Evolutionary conservation across 73 alveolate species (phyloP).

Genomic region (Stentor roeselii): DNA sequence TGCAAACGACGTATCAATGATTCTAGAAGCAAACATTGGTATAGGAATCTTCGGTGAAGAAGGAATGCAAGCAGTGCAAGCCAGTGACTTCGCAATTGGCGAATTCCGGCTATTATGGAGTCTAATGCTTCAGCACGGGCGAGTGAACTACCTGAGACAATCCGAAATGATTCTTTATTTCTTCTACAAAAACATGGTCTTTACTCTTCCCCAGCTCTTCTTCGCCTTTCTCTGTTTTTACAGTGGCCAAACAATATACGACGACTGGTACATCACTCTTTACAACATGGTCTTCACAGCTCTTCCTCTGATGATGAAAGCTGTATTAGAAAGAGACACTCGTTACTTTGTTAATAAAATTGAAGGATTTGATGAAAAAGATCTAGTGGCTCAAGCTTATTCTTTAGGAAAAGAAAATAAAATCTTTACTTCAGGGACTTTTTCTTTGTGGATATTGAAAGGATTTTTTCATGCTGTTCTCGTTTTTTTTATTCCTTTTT

Average conservation of each 20-base stretch:
- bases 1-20: conserved; percentile 99
- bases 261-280: conserved; percentile 88
- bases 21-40: conserved; percentile 96
- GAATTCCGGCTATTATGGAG: conserved; percentile 88
- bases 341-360: conserved; percentile 30
- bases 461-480: conserved; percentile 35
- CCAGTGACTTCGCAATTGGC: conserved; percentile 93
- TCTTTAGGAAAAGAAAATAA: conserved; percentile 38
- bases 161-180: conserved; percentile 88
- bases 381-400: conserved; percentile 33
- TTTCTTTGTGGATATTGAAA: conserved; percentile 34
- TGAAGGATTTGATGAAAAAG: conserved; percentile 23
- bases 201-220: conserved; percentile 86
- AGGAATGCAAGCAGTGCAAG: conserved; percentile 97
- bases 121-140: conserved; percentile 90
- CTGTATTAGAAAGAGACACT: conserved; percentile 91
- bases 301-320: conserved; percentile 82
- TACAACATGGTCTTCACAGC: conserved; percentile 97
- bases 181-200: conserved; percentile 92
- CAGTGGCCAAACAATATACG: conserved; percentile 87
- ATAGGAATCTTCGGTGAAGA: conserved; percentile 97
- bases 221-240: conserved; percentile 72
- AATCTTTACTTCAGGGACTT: conserved; percentile 36
- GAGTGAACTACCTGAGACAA: conserved; percentile 81
- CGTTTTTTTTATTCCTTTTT: conserved; percentile 34